Evolutionary conservation across 257 asterid species (phyloP), one percentile per base, ranked within the genome.

Genomic region (Dorcoceras hygrometricum): DNA sequence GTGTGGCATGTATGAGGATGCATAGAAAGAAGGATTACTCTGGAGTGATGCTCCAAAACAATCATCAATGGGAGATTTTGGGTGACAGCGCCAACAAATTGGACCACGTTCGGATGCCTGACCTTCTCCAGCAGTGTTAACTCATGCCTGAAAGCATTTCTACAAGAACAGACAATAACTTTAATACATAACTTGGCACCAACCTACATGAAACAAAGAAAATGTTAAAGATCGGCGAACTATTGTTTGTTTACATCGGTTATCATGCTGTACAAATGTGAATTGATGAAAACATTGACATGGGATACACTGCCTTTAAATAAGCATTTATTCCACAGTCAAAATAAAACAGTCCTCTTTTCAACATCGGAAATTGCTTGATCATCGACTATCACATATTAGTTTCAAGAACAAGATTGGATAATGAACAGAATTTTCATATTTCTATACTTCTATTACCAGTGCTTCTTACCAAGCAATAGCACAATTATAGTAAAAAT

Each of bases 31-130:
- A 53, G 69, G 76, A 66, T 76, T 87, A 92, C 98, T 76, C 83
- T 84, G 36, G 93, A 79, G 79, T 85, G 89, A 73, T 84, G 78
- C 85, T 90, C 99, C 78, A 87, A 67, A 59, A 94, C 89, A 24
- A 94, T 94, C 99, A 94, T 94, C 99, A 94, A 90, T 26, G 99
- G 99, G 58, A 82, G 68, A 70, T 94, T 87, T 83, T 94, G 99
- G 53, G 99, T 90, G 67, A 94, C 99, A 43, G 97, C 99, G 32
- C 99, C 99, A 71, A 94, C 94, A 80, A 94, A 94, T 72, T 94
- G 99, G 73, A 94, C 92, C 67, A 90, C 88, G 54, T 94, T 94
- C 39, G 99, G 99, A 84, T 94, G 99, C 58, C 99, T 88, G 68
- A 94, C 97, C 86, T 83, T 90, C 79, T 94, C 97, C 73, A 90